These are phyloP conservation scores for Aureobasidium sp. DNA, from an alignment of 2,329 filamentous ascomycete genomes.

Conservation along the genomic window DNA sequence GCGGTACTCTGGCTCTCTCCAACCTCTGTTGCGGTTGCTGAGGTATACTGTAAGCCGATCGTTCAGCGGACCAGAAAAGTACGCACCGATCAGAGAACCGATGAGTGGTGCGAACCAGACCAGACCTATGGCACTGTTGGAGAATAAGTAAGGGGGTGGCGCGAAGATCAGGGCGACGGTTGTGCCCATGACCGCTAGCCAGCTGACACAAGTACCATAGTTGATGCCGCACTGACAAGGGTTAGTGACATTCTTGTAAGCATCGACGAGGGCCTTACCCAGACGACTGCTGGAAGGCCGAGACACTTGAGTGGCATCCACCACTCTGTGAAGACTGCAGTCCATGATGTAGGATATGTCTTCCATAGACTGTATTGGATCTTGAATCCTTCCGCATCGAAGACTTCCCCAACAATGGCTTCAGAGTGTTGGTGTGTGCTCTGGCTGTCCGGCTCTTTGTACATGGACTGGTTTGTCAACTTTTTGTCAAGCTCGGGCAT, in stretches of 20 bases:
- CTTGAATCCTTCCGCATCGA: conserved; percentile 10
- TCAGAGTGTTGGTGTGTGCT: not conserved
- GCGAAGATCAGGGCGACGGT: conserved; percentile 14
- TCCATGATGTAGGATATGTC: conserved; percentile 9
- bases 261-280: conserved; percentile 3
- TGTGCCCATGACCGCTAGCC: conserved; percentile 14
- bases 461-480: not conserved
- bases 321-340: conserved; percentile 9
- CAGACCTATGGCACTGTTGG: conserved; percentile 11
- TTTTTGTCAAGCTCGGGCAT: not conserved
- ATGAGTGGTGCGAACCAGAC: conserved; percentile 14
- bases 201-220: conserved; percentile 16
- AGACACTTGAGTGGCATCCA: conserved; percentile 13
- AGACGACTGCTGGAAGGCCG: conserved; percentile 13
- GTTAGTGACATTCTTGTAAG: not conserved
- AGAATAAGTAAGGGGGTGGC: conserved; percentile 12
- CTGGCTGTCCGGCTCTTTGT: not conserved
- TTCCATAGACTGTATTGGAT: conserved; percentile 13
- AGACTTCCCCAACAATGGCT: conserved; percentile 13
- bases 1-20: conserved; percentile 21
- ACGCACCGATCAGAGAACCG: conserved; percentile 17
- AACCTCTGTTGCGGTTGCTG: conserved; percentile 19
- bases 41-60: conserved; percentile 18
- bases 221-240: conserved; percentile 13
- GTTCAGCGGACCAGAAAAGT: conserved; percentile 15